These are phyloP conservation scores for Dissophora ornata DNA, from an alignment of 192 early-diverging fungal species.

Conservation along the genomic window DNA sequence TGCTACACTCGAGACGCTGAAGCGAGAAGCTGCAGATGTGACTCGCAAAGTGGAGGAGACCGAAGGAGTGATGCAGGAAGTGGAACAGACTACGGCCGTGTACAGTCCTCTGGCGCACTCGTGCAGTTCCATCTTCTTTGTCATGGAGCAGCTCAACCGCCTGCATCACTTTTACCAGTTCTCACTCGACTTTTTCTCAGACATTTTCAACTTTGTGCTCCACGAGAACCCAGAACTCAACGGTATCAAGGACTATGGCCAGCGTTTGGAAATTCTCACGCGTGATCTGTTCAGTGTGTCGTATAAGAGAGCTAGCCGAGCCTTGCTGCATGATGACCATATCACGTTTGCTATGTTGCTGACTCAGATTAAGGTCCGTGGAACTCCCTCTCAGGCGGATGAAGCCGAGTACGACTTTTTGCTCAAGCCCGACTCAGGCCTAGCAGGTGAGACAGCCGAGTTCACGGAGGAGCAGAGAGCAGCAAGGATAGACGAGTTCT, in stretches of 20 bases:
- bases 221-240: constrained; percentile 78
- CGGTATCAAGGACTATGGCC: constrained; percentile 70
- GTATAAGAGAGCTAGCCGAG: constrained; percentile 80
- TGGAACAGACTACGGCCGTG: constrained; percentile 88
- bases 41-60: constrained; percentile 93
- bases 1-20: constrained; percentile 92
- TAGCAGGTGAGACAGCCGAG: constrained; percentile 56
- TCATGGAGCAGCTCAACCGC: constrained; percentile 92
- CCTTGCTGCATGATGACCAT: constrained; percentile 93
- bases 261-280: constrained; percentile 79
- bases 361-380: constrained; percentile 85
- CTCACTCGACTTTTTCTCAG: constrained; percentile 95
- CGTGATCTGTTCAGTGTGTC: constrained; percentile 87
- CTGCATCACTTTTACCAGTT: constrained; percentile 98
- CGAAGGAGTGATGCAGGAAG: constrained; percentile 93
- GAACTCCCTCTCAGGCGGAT: constrained; percentile 64
- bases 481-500: constrained; percentile 57
- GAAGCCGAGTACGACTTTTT: constrained; percentile 79
- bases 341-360: constrained; percentile 90
- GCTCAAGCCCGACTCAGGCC: constrained; percentile 68
- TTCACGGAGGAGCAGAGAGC: constrained; percentile 63
- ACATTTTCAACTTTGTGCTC: constrained; percentile 90
- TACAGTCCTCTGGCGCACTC: constrained; percentile 94
- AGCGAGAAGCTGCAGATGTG: constrained; percentile 96
- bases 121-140: constrained; percentile 95